Evolutionary conservation across 2,329 filamentous ascomycete species (phyloP), one percentile per base, ranked within the genome.

Genomic region (Colletotrichum scovillei): DNA sequence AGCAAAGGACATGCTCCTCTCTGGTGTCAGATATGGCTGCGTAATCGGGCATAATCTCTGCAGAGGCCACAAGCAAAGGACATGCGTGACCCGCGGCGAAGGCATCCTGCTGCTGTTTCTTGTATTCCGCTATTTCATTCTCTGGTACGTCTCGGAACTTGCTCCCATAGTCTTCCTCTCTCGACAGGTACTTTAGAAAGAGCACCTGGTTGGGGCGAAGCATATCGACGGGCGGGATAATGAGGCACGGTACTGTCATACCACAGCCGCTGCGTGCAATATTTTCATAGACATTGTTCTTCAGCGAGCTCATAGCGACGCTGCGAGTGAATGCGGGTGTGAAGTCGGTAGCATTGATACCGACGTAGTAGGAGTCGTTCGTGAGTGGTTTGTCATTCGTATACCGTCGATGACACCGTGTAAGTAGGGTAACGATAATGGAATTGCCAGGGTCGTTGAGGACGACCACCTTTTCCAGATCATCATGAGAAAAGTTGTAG

Each of bases 181-280:
- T 46, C 3, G 42, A 46, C 16, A 46, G 7, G 42, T 46, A 14
- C 30, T 68, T 62, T 1, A 62, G 30, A 19, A 55, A 62, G 57
- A 49, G 9, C 5, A 68, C 32, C 28, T 68, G 65, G 1, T 32
- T 4, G 1, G 65, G 56, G 6, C 57, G 57, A 14, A 68, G 57
- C 65, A 62, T 68, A 11, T 68, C 65, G 42, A 58, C 49, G 7
- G 65, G 65, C 3, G 56, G 56, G 16, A 67, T 11, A 8, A 38
- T 9, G 46, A 67, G 16, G 19, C 16, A 6, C 0, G n/a, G 42
- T 14, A 4, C 0, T 24, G 26, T 7, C 5, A 24, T 26, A 28
- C 32, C 22, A 0, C 19, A 7, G 32, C 32, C 52, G 0, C 22
- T 11, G 14, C 12, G 9, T 2, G 38, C 46, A 22, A 9, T 52